These are phyloP conservation scores for Capronia coronata DNA, from an alignment of 2,329 filamentous ascomycete genomes.

Conservation along the genomic window DNA sequence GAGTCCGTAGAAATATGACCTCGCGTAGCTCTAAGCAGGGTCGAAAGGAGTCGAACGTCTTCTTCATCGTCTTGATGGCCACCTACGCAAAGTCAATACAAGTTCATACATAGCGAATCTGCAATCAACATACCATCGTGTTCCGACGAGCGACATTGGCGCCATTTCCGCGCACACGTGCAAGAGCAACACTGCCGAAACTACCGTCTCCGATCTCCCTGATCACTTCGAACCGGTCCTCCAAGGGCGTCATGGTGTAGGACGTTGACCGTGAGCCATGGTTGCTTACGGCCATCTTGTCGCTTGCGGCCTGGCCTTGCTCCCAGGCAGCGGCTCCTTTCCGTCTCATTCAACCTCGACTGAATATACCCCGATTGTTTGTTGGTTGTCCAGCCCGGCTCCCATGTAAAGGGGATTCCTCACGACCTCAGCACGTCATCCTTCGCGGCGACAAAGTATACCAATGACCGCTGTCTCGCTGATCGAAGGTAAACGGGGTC, in stretches of 20 bases:
- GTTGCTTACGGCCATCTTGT: slow-evolving; percentile 72
- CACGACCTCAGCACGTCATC: slow-evolving; percentile 22
- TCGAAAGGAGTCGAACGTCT: slow-evolving; percentile 87
- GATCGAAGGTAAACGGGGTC: background rate
- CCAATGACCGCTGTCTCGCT: no score
- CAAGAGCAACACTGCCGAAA: slow-evolving; percentile 91
- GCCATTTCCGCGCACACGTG: slow-evolving; percentile 83
- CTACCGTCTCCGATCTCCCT: slow-evolving; percentile 99
- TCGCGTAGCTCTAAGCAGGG: slow-evolving; percentile 91
- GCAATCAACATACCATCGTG: slow-evolving; percentile 66
- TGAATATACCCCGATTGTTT: slow-evolving; percentile 3
- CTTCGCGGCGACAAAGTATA: background rate
- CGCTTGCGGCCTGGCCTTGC: background rate
- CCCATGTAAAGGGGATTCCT: slow-evolving; percentile 9
- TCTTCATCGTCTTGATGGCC: slow-evolving; percentile 99
- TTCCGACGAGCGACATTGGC: slow-evolving; percentile 81
- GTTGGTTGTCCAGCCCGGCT: slow-evolving; percentile 5
- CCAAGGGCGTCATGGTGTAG: slow-evolving; percentile 58
- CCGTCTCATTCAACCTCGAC: background rate
- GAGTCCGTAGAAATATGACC: slow-evolving; percentile 87
- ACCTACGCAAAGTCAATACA: slow-evolving; percentile 52
- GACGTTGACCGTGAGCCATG: slow-evolving; percentile 61
- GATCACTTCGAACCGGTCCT: slow-evolving; percentile 92
- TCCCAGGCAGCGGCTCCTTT: background rate
- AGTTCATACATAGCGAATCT: slow-evolving; percentile 13